Conservation (phyloP, 257 asterid species). For the Pogostemon cablin region DNA sequence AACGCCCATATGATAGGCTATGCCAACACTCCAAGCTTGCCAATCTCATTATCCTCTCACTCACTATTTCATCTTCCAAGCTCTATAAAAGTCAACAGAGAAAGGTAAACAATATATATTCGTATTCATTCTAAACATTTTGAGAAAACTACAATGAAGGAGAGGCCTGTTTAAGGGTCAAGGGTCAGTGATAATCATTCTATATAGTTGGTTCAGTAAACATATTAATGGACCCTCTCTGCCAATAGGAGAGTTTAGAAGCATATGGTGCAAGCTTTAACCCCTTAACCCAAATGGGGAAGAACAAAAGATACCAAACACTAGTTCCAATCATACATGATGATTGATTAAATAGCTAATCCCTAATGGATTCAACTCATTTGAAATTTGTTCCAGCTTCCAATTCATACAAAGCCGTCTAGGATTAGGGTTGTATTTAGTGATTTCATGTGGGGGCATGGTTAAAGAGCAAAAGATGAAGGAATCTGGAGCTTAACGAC, state of each 20-base stretch:
- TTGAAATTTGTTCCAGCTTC: neutral
- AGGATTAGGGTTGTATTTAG: neutral
- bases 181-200: constrained; percentile 14
- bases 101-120: constrained; percentile 11
- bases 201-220: constrained; percentile 10
- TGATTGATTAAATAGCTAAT: constrained; percentile 15
- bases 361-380: constrained; percentile 23
- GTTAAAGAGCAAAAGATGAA: neutral
- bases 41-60: constrained; percentile 81
- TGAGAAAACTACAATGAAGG: constrained; percentile 23
- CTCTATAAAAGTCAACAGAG: constrained; percentile 55
- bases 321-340: neutral
- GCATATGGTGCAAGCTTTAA: constrained; percentile 21
- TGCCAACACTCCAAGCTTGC: constrained; percentile 97
- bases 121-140: constrained; percentile 28
- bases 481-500: constrained; percentile 1
- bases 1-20: constrained; percentile 90
- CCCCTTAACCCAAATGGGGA: constrained; percentile 9
- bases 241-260: neutral
- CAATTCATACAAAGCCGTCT: neutral
- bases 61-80: constrained; percentile 92
- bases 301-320: constrained; percentile 14
- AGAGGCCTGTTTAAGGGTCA: constrained; percentile 13
- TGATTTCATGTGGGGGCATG: neutral
- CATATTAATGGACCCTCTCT: constrained; percentile 1